Evolutionary conservation across 164 flowering plant species (phyloP).

Genomic region (Nymphaea colorata): DNA sequence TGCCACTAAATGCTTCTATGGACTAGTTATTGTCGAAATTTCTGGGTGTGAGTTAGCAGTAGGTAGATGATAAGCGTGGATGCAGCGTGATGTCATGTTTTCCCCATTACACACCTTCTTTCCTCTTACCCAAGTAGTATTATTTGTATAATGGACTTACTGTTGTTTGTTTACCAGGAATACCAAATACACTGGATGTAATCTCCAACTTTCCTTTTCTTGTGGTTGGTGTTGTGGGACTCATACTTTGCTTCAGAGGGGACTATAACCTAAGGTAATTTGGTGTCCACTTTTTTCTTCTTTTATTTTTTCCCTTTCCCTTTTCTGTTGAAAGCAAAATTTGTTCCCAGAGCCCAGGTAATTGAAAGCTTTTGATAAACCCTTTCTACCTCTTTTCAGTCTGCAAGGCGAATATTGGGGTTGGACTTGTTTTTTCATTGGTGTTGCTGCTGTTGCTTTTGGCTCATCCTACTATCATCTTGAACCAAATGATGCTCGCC

Average conservation of each 20-base stretch:
- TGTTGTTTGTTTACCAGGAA: constrained; percentile 42
- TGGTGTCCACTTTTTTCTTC: background rate
- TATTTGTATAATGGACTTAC: background rate
- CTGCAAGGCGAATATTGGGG: constrained; percentile 83
- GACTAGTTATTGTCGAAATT: too few species aligned
- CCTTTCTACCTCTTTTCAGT: constrained; percentile 19
- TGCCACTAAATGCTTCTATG: too few species aligned
- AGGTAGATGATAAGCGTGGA: too few species aligned
- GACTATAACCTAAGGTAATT: constrained; percentile 61
- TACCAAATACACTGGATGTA: constrained; percentile 81
- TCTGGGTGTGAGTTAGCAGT: too few species aligned
- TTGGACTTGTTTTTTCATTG: constrained; percentile 74
- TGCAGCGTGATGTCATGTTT: too few species aligned
- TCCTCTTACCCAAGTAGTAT: too few species aligned
- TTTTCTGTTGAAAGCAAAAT: background rate
- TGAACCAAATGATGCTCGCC: constrained; percentile 75
- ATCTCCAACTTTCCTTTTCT: constrained; percentile 86
- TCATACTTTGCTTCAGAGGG: constrained; percentile 52
- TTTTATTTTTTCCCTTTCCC: too few species aligned
- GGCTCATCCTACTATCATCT: constrained; percentile 95
- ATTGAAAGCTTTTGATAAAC: background rate
- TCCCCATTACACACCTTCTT: too few species aligned
- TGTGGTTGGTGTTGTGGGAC: constrained; percentile 65
- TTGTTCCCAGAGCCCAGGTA: background rate
- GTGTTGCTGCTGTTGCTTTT: constrained; percentile 83